phyloP scores from a whole-genome alignment of 1,139 yeast genomes.

The Sugiyamaella castrensis region DNA sequence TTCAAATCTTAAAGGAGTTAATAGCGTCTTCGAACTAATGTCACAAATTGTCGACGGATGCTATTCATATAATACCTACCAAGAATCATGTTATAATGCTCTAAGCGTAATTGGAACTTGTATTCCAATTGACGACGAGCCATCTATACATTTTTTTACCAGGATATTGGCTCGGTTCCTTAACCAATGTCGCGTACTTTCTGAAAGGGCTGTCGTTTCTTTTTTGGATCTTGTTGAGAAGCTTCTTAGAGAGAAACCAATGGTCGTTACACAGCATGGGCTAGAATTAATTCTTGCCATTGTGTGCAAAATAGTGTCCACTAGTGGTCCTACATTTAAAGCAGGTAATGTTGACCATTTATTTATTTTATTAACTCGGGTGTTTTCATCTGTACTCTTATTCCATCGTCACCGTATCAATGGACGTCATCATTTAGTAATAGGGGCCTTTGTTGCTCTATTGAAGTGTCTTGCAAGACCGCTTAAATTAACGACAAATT shows the following conservation, averaged over 20 bases:
- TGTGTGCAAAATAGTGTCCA: slow-evolving; percentile 34
- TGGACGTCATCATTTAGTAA: slow-evolving; percentile 68
- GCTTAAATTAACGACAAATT: slow-evolving; percentile 4
- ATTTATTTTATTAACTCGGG: slow-evolving; percentile 20
- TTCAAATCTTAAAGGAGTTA: background rate
- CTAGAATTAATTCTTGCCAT: slow-evolving; percentile 52
- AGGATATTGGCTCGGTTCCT: slow-evolving; percentile 9
- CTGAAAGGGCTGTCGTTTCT: slow-evolving; percentile 1
- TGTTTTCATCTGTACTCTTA: slow-evolving; percentile 44
- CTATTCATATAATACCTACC: background rate
- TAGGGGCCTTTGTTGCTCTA: slow-evolving; percentile 47
- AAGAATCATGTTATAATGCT: slow-evolving; percentile 1
- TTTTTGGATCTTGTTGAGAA: slow-evolving; percentile 35
- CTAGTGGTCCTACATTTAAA: slow-evolving; percentile 17
- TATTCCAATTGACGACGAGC: slow-evolving; percentile 7
- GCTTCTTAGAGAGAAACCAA: slow-evolving; percentile 48
- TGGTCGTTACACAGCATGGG: slow-evolving; percentile 67
- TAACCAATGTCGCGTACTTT: background rate
- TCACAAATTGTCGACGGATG: background rate
- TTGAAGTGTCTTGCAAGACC: slow-evolving; percentile 33
- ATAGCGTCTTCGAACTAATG: background rate
- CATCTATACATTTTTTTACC: background rate
- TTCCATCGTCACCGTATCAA: slow-evolving; percentile 68
- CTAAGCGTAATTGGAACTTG: background rate
- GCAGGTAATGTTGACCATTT: slow-evolving; percentile 7